These are phyloP conservation scores for Metahyphopichia silvanorum DNA, from an alignment of 805 yeast genomes.

Conservation along the genomic window DNA sequence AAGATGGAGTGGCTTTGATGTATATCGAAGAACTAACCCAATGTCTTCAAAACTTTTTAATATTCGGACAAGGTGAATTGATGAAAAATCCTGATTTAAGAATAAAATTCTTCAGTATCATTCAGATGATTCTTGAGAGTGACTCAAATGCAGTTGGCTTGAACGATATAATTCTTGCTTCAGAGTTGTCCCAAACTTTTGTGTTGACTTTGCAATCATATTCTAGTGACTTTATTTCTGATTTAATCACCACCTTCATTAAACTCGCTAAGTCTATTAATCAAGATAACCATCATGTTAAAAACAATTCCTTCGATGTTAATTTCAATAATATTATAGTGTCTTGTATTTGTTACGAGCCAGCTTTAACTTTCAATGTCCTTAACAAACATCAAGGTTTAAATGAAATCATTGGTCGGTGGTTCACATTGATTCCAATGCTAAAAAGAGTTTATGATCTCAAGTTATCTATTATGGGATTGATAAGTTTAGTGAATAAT, in stretches of 20 bases:
- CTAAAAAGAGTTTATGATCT: conserved; percentile 76
- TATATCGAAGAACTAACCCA: conserved; percentile 76
- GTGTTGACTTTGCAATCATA: conserved; percentile 53
- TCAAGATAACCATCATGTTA: conserved; percentile 27
- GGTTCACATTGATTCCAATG: conserved; percentile 59
- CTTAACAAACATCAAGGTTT: conserved; percentile 46
- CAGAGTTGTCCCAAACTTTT: conserved; percentile 63
- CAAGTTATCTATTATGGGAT: conserved; percentile 69
- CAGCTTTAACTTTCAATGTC: conserved; percentile 48
- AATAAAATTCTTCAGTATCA: conserved; percentile 48
- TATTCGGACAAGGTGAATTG: conserved; percentile 45
- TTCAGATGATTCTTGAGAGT: conserved; percentile 41
- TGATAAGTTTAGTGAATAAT: conserved; percentile 44
- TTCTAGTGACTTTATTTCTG: conserved; percentile 44
- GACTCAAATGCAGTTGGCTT: conserved; percentile 47
- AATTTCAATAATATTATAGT: conserved; percentile 60
- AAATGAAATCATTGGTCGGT: conserved; percentile 52
- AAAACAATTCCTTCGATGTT: conserved; percentile 40
- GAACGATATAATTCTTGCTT: conserved; percentile 55
- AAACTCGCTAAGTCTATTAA: conserved; percentile 26
- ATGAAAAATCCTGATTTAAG: conserved; percentile 41
- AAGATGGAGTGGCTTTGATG: conserved; percentile 47
- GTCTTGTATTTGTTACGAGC: conserved; percentile 60
- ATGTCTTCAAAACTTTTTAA: conserved; percentile 69
- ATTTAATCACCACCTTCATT: conserved; percentile 43